These are phyloP conservation scores for Boletus tomentosulus DNA, from an alignment of 768 basidiomycete genomes.

Conservation along the genomic window DNA sequence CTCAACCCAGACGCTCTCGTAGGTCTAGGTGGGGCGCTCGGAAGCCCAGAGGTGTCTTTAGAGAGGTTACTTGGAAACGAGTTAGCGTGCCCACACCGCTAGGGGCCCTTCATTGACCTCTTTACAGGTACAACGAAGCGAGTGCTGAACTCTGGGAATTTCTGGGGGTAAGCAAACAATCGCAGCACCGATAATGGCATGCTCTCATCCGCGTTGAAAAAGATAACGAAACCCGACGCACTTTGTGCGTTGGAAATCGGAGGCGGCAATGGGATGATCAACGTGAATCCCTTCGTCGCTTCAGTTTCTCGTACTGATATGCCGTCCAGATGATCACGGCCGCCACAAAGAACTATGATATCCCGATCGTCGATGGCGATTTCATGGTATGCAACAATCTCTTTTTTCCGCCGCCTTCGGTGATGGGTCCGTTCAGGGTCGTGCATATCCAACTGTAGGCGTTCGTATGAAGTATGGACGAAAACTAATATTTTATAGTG, in stretches of 20 bases:
- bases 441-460: slow-evolving; percentile 31
- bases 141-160: slow-evolving; percentile 26
- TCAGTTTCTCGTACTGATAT: slow-evolving; percentile 8
- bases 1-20: slow-evolving; percentile 41
- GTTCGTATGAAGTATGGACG: slow-evolving; percentile 5
- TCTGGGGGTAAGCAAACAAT: slow-evolving; percentile 19
- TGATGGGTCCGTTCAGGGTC: slow-evolving; percentile 28
- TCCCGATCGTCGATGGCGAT: slow-evolving; percentile 43
- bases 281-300: slow-evolving; percentile 23
- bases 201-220: background rate
- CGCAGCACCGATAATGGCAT: background rate
- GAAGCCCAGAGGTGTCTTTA: slow-evolving; percentile 37
- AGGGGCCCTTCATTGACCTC: background rate
- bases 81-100: slow-evolving; percentile 15
- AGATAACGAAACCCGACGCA: slow-evolving; percentile 33
- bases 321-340: slow-evolving; percentile 32
- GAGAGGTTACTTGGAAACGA: slow-evolving; percentile 38
- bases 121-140: slow-evolving; percentile 32
- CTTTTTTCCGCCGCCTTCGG: background rate
- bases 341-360: slow-evolving; percentile 32
- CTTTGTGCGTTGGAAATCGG: slow-evolving; percentile 40
- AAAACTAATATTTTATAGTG: slow-evolving; percentile 15
- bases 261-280: slow-evolving; percentile 43
- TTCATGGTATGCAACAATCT: slow-evolving; percentile 33
- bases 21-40: slow-evolving; percentile 40